Percentiles rank a stretch among this genome's conserved stretches.
Conservation (phyloP, 768 basidiomycete species). For the Lentinula raphanica region DNA sequence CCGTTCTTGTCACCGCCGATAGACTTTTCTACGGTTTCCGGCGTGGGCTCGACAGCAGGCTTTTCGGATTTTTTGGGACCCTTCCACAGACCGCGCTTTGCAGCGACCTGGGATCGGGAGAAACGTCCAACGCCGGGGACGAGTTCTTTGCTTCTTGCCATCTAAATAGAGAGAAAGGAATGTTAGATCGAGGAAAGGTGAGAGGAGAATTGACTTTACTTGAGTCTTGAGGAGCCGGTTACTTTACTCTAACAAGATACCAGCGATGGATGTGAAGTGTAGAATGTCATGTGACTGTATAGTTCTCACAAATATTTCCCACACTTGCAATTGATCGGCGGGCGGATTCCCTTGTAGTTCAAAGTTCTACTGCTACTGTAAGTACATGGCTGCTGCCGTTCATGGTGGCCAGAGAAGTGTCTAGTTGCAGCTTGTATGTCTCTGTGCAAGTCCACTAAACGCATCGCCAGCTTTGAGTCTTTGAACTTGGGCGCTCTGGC, state of each 20-base stretch:
- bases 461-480: neutral
- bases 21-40: constrained; percentile 69
- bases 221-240: constrained; percentile 2
- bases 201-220: neutral
- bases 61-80: constrained; percentile 74
- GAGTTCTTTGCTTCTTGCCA: constrained; percentile 86
- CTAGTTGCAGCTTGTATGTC: too few relatives aligned
- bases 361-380: too few relatives aligned
- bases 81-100: constrained; percentile 82
- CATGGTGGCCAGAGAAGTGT: too few relatives aligned
- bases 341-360: too few relatives aligned
- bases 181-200: neutral
- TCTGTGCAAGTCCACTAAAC: too few relatives aligned
- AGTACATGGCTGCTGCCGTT: too few relatives aligned
- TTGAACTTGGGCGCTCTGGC: too few relatives aligned
- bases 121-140: constrained; percentile 76
- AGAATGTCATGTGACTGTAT: neutral
- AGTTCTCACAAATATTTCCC: neutral
- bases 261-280: neutral
- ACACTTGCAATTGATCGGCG: neutral
- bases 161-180: constrained; percentile 34
- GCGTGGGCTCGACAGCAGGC: constrained; percentile 51
- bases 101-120: constrained; percentile 76
- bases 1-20: constrained; percentile 92
- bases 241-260: neutral